These are phyloP conservation scores for Leccinum truebloodii DNA, from an alignment of 768 basidiomycete species.

Conservation along the genomic window DNA sequence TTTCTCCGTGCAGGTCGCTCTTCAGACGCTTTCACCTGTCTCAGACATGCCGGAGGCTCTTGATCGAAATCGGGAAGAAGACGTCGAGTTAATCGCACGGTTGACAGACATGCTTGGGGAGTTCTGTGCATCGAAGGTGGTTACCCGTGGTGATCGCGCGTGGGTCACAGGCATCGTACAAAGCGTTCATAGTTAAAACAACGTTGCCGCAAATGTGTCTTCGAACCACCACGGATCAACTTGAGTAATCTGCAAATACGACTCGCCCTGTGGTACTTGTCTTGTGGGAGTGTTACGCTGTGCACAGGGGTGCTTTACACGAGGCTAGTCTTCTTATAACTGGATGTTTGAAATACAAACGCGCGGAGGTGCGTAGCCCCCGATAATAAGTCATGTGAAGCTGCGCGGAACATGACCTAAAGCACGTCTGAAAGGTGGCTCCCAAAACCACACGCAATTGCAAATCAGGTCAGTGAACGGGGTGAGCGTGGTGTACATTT, in stretches of 20 bases:
- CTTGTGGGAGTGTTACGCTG: neutral
- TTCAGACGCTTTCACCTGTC: conserved; percentile 56
- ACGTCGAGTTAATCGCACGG: conserved; percentile 46
- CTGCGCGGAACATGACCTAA: neutral
- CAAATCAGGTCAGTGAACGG: neutral
- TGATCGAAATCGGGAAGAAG: conserved; percentile 48
- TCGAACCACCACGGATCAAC: neutral
- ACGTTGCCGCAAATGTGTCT: neutral
- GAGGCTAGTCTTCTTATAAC: neutral
- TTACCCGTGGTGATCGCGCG: conserved; percentile 48
- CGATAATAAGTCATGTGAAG: neutral
- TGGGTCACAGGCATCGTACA: conserved; percentile 65
- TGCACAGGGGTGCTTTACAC: neutral
- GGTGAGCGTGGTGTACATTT: neutral
- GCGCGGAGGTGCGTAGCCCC: neutral
- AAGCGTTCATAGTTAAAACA: conserved; percentile 24
- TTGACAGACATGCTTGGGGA: conserved; percentile 59
- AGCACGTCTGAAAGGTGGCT: neutral
- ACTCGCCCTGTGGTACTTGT: neutral
- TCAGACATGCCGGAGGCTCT: conserved; percentile 62
- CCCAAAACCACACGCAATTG: neutral
- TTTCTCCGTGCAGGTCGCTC: conserved; percentile 49
- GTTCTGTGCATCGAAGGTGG: conserved; percentile 57
- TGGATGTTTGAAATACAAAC: neutral
- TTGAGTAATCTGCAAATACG: neutral